Evolutionary conservation across 805 yeast species (phyloP), one percentile per base, ranked within the genome.

Genomic region (Lachancea sp.): DNA sequence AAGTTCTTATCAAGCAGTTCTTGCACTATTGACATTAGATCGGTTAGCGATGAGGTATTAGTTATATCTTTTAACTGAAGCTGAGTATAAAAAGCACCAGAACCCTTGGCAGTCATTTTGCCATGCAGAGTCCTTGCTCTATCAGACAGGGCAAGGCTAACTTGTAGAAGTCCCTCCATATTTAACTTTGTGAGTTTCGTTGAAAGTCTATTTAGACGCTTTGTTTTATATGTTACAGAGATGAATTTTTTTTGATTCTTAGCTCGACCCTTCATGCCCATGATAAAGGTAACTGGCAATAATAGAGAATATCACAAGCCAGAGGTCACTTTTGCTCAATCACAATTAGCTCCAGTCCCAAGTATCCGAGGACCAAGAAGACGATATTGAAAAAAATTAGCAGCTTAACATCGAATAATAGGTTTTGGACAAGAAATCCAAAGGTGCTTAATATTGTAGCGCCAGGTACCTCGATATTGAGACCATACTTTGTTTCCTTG

Each of bases 381-480:
- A 70, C 55, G 1, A 69, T 61, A 22, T 79, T 71, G 69, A 83
- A 78, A 0, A 73, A 70, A 0, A 68, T 66, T 38, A 92, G 68
- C 45, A 75, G 75, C 24, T 70, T 58, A 21, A 81, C 70, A 59
- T 92, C 97, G 25, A 69, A 68, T 61, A 75, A 63, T 40, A 84
- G 74, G 2, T 89, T 92, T 18, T 79, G 77, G 11, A 86, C 90
- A 49, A 85, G 75, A 61, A 92, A 92, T 0, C 98, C 98, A 68
- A 92, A 92, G 0, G 97, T 87, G 50, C 95, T 84, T 51, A 92
- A 71, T 41, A 92, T 92, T 1, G 95, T 94, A 2, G 98, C 97
- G 8, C 98, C 98, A 0, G 98, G 98, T 12, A 92, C 94, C 61
- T 88, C 96, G 52, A 92, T 90, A 33, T 89, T 83, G 31, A 92